These are phyloP conservation scores for Naematelia encephala DNA, from an alignment of 768 basidiomycete genomes.

Conservation along the genomic window DNA sequence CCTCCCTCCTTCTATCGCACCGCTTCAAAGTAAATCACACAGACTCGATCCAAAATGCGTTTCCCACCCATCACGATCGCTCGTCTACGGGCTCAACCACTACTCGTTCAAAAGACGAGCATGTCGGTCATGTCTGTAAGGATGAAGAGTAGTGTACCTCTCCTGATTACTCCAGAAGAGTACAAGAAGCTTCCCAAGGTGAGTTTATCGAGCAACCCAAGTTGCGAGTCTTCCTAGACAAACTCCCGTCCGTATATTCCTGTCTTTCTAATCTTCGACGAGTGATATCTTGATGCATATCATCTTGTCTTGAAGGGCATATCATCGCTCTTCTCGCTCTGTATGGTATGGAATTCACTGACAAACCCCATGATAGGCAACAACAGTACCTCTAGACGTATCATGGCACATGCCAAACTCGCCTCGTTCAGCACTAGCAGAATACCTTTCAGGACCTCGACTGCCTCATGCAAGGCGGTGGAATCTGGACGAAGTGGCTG, in stretches of 20 bases:
- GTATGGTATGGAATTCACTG: too few species aligned
- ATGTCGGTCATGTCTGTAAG: background rate
- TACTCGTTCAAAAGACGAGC: background rate
- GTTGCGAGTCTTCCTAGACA: too few species aligned
- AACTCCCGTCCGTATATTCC: too few species aligned
- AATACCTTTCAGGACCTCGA: conserved; percentile 62
- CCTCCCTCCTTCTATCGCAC: too few species aligned
- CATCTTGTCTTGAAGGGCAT: too few species aligned
- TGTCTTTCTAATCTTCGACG: too few species aligned
- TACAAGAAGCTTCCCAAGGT: conserved; percentile 45
- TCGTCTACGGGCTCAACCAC: background rate
- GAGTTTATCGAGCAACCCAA: too few species aligned
- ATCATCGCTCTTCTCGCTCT: too few species aligned
- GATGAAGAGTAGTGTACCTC: conserved; percentile 23
- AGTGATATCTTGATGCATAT: too few species aligned
- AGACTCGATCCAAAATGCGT: background rate
- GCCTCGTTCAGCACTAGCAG: conserved; percentile 64
- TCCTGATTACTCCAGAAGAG: conserved; percentile 50
- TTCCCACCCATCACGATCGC: background rate
- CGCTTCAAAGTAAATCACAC: too few species aligned
- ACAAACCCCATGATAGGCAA: too few species aligned
- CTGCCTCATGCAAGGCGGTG: conserved; percentile 72
- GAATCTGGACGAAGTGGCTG: conserved; percentile 70
- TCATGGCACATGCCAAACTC: conserved; percentile 95
- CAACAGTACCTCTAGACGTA: conserved; percentile 62